A percentile compares a stretch with the other conserved stretches of the same genome.
Conservation (phyloP, 352 stramenopile species). For the Phytophthora meadii region DNA sequence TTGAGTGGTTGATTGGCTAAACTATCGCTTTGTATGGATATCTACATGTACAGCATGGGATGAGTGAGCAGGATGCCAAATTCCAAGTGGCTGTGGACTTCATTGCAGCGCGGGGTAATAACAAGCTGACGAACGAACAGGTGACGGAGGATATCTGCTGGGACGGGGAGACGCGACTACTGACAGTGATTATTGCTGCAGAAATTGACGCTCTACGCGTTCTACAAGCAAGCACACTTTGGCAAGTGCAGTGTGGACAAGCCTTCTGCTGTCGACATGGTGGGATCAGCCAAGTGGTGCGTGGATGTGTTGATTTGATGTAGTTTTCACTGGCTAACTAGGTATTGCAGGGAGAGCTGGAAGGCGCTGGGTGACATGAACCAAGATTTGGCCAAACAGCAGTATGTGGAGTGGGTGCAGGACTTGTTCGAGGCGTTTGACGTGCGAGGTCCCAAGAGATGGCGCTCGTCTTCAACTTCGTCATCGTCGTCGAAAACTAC, state of each 20-base stretch:
- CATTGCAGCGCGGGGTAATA: slow-evolving; percentile 46
- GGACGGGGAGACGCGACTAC: slow-evolving; percentile 6
- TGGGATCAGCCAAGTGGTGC: slow-evolving; percentile 75
- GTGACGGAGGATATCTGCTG: slow-evolving; percentile 23
- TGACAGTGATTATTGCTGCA: slow-evolving; percentile 26
- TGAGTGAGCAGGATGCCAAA: slow-evolving; percentile 66
- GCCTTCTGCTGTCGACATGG: slow-evolving; percentile 72
- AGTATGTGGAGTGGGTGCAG: slow-evolving; percentile 76
- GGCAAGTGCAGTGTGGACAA: slow-evolving; percentile 62
- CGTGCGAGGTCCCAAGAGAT: slow-evolving; percentile 40
- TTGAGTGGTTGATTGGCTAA: slow-evolving; percentile 1
- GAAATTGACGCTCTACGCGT: slow-evolving; percentile 79
- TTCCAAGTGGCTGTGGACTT: slow-evolving; percentile 82
- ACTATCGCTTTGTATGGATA: slow-evolving; percentile 8
- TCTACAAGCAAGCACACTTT: slow-evolving; percentile 83
- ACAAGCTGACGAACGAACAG: slow-evolving; percentile 74
- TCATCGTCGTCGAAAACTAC: slow-evolving; percentile 30
- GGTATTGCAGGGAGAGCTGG: slow-evolving; percentile 66
- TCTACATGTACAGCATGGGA: slow-evolving; percentile 45
- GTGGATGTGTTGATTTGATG: slow-evolving; percentile 4
- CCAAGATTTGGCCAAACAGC: slow-evolving; percentile 58
- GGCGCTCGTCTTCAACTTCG: slow-evolving; percentile 19
- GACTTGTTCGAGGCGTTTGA: slow-evolving; percentile 79
- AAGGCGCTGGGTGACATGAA: slow-evolving; percentile 64
- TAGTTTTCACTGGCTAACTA: no score